Base-by-base conservation (phyloP, 73 alveolate genomes). In the Paramecium primaurelia region DNA sequence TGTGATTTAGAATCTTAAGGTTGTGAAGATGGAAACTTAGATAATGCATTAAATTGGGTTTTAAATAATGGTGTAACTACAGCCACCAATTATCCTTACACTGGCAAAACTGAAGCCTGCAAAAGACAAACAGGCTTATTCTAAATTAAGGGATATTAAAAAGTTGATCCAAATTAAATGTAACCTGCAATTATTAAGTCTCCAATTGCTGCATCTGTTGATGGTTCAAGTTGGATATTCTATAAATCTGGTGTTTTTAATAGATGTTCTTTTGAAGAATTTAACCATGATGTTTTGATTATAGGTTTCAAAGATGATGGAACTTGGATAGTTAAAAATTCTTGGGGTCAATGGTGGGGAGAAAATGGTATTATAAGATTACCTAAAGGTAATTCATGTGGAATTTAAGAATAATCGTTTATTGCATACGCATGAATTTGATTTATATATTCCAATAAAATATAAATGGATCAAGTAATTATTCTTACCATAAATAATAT, bases 261-360 rank as follows among this genome's bases (percentile, higher is more conserved):
- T 28, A 34, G 18, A n/a, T 92, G 95, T 40, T 8, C 16, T 7
- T 40, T 40, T 40, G 49, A 40, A 40, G 49, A 40, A 40, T 40
- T 40, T 7, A 40, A 93, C 59, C 97, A 94, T 87, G 97, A 94
- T 86, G 97, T 87, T 34, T 92, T 93, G 28, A 71, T 86, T 14
- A 96, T 94, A 45, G 97, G 97, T 45, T 94, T 83, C 51, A 73
- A 80, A 30, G 9, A 36, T 10, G 68, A 38, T 7, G 96, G 94
- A 12, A 60, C 71, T 20, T 94, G 94, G 94, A 44, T 93, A 14
- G 95, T 93, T n/a, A 93, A 89, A 59, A 94, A 94, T 38, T 94
- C 97, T 18, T 94, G 97, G 97, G 97, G 97, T 20, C 8, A 44
- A 18, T 32, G 42, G 3, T 94, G 96, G 97, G 97, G 97, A 40